phyloP scores from a whole-genome alignment of 2,329 filamentous ascomycete genomes.

The Allantophomopsis lycopodina region DNA sequence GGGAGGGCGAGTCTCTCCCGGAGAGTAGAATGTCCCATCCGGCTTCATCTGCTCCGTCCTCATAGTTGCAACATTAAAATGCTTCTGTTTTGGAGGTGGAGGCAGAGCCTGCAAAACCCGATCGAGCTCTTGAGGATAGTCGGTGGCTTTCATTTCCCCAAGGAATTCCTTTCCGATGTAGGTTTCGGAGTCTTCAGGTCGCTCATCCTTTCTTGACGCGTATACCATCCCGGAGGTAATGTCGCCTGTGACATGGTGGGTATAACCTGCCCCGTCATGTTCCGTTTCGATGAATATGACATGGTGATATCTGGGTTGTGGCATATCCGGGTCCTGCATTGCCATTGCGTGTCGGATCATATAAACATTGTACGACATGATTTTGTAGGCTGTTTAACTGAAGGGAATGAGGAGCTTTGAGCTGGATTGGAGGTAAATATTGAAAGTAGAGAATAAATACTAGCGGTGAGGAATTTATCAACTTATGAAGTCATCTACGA shows the following conservation, averaged over 20 bases:
- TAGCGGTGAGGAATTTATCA: too few relatives aligned
- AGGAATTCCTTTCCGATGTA: conserved; percentile 1
- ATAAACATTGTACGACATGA: conserved; percentile 1
- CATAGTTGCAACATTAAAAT: conserved; percentile 1
- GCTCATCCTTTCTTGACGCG: not conserved
- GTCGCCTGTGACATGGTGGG: conserved; percentile 1
- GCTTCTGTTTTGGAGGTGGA: conserved; percentile 2
- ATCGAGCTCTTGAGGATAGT: not conserved
- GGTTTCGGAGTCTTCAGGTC: not conserved
- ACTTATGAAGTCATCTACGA: too few relatives aligned
- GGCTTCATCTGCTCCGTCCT: conserved; percentile 1
- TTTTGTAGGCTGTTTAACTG: too few relatives aligned
- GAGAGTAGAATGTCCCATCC: conserved; percentile 1
- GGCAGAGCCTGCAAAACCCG: not conserved
- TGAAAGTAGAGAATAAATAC: too few relatives aligned
- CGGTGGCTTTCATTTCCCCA: not conserved
- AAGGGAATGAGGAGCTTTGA: too few relatives aligned
- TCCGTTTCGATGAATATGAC: conserved; percentile 1
- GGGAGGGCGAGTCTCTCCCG: not conserved
- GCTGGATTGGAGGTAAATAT: too few relatives aligned
- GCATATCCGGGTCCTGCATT: conserved; percentile 1
- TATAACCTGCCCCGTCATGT: conserved; percentile 1
- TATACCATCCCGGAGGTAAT: conserved; percentile 2
- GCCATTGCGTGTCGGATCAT: not conserved
- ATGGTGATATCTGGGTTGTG: conserved; percentile 1